Conservation (phyloP, 345 rosid species). For the Corchorus olitorius region DNA sequence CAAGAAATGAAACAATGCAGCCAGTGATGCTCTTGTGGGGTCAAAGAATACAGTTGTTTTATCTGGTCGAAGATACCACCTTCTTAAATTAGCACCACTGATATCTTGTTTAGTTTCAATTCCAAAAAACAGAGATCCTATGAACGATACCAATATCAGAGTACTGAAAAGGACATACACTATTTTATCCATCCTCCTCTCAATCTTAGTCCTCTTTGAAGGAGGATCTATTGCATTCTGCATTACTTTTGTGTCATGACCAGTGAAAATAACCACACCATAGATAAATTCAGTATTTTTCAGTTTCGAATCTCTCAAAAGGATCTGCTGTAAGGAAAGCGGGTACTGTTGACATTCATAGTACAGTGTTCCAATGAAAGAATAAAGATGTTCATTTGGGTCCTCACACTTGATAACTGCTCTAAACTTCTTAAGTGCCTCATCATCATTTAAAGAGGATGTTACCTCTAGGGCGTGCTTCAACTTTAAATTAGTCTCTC, state of each 20-base stretch:
- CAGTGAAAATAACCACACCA: conserved; percentile 86
- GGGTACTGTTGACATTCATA: conserved; percentile 39
- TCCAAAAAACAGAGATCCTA: conserved; percentile 72
- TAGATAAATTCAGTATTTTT: conserved; percentile 63
- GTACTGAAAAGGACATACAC: conserved; percentile 73
- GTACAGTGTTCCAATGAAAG: conserved; percentile 73
- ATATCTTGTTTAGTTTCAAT: conserved; percentile 59
- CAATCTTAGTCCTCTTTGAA: conserved; percentile 90
- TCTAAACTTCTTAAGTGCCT: conserved; percentile 43
- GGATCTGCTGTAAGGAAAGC: conserved; percentile 75
- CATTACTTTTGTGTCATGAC: conserved; percentile 96
- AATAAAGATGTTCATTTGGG: conserved; percentile 77
- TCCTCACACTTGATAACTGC: conserved; percentile 77
- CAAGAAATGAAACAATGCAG: conserved; percentile 81
- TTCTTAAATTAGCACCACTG: conserved; percentile 38
- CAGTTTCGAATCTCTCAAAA: conserved; percentile 84
- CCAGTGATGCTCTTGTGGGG: conserved; percentile 49
- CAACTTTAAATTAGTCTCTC: conserved; percentile 86
- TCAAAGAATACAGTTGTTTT: conserved; percentile 58
- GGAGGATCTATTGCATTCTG: conserved; percentile 86
- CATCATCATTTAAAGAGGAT: conserved; percentile 32
- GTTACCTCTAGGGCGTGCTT: conserved; percentile 76
- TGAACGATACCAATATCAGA: conserved; percentile 62
- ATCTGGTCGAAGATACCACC: conserved; percentile 92
- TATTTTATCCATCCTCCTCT: conserved; percentile 89